A percentile compares a stretch with the other conserved stretches of the same genome.
phyloP scores from a whole-genome alignment of 2,329 filamentous ascomycete species.

The Leptosphaerulina australis region DNA sequence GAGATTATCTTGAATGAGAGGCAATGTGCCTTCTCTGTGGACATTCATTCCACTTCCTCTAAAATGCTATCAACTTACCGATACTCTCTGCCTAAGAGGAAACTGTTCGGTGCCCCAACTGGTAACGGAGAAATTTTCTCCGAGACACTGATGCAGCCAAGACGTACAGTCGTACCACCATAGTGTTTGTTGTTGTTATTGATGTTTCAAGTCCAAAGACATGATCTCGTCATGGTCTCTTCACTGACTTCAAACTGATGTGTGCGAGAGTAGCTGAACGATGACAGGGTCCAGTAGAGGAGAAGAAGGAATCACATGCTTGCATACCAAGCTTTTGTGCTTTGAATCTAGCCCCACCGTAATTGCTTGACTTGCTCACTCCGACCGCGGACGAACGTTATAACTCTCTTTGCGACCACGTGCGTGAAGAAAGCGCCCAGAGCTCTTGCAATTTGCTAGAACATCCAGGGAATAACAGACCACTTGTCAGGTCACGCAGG shows the following conservation, averaged over 20 bases:
- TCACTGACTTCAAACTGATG: not conserved
- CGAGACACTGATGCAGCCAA: constrained; percentile 11
- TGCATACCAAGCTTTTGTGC: constrained; percentile 14
- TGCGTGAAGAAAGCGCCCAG: constrained; percentile 16
- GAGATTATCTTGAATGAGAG: constrained; percentile 59
- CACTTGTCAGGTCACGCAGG: constrained; percentile 12
- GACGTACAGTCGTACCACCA: constrained; percentile 2
- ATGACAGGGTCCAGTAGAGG: constrained; percentile 11
- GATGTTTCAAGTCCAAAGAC: not conserved
- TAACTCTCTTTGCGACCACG: constrained; percentile 19
- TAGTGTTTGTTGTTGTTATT: constrained; percentile 3
- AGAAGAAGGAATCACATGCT: constrained; percentile 3
- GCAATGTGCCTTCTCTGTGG: not conserved
- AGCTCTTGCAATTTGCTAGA: constrained; percentile 1
- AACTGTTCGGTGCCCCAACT: not conserved
- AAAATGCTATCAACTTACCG: not conserved
- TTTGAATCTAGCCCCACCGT: constrained; percentile 12
- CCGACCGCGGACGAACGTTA: constrained; percentile 1
- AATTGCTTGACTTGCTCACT: constrained; percentile 1
- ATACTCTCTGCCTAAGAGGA: not conserved
- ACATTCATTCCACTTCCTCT: too few relatives aligned
- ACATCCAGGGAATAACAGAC: constrained; percentile 3
- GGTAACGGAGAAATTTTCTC: not conserved
- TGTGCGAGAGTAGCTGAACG: not conserved
- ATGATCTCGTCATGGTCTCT: not conserved